These are phyloP conservation scores for Chamaecrista fasciculata DNA, from an alignment of 306 rosid species.

Conservation along the genomic window DNA sequence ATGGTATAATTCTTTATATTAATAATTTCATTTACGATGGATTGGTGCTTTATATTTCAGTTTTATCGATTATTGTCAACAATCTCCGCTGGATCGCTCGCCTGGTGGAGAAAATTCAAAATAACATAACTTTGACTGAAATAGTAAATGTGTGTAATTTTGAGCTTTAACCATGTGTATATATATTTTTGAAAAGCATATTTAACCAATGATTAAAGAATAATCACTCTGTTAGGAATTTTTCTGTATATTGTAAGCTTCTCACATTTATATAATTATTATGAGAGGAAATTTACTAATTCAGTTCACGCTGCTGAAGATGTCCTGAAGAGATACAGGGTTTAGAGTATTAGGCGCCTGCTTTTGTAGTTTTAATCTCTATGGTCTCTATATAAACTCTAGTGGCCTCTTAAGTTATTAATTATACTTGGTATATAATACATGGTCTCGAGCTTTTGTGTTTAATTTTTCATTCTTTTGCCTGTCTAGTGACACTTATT, in stretches of 20 bases:
- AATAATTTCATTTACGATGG: not conserved
- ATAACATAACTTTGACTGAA: not conserved
- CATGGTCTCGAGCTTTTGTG: not conserved
- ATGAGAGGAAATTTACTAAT: not conserved
- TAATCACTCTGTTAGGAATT: not conserved
- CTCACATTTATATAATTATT: not conserved
- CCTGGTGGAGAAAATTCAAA: not conserved
- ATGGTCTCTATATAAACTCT: not conserved
- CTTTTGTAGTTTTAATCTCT: not conserved
- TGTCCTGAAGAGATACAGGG: conserved; percentile 14
- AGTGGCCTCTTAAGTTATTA: not conserved
- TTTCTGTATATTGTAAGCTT: conserved; percentile 6
- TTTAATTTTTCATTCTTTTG: conserved; percentile 4
- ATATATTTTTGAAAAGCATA: not conserved
- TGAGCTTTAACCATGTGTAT: not conserved
- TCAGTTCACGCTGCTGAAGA: not conserved
- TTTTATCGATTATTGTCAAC: not conserved
- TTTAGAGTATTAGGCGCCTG: conserved; percentile 5
- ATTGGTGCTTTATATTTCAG: not conserved
- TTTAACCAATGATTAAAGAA: not conserved
- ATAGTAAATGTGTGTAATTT: not conserved
- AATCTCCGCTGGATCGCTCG: not conserved
- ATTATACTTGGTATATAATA: conserved; percentile 14
- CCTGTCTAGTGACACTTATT: conserved; percentile 14
- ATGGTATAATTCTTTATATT: not conserved